Evolutionary conservation across 441 rosid species (phyloP).

Genomic region (Erodium texanum): DNA sequence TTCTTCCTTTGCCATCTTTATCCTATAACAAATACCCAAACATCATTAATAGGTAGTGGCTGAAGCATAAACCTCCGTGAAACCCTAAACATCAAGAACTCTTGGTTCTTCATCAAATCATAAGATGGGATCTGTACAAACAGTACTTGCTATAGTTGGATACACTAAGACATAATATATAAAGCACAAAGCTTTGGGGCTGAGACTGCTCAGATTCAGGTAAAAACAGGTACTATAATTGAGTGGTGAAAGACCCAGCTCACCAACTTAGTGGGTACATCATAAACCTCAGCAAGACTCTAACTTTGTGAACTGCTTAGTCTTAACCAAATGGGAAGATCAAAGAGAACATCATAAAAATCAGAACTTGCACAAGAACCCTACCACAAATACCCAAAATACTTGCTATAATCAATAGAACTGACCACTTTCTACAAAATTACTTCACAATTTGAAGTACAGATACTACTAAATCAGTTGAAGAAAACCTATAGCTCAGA

Average conservation of each 20-base stretch:
- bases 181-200: not conserved
- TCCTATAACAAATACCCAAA: not conserved
- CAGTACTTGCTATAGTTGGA: too few relatives aligned
- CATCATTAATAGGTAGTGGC: not conserved
- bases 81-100: not conserved
- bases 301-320: not conserved
- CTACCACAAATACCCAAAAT: too few relatives aligned
- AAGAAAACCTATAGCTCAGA: not conserved
- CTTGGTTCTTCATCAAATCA: not conserved
- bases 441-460: not conserved
- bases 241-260: not conserved
- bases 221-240: not conserved
- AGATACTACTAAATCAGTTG: not conserved
- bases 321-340: not conserved
- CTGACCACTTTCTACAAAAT: too few relatives aligned
- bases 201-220: not conserved
- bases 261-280: not conserved
- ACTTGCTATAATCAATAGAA: not conserved
- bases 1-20: conserved; percentile 52
- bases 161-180: not conserved
- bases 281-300: not conserved
- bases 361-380: not conserved
- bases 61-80: not conserved
- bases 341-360: not conserved
- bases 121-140: not conserved